Evolutionary conservation across 768 basidiomycete species (phyloP), one percentile per base, ranked within the genome.

Genomic region (Crassisporium funariophilum): DNA sequence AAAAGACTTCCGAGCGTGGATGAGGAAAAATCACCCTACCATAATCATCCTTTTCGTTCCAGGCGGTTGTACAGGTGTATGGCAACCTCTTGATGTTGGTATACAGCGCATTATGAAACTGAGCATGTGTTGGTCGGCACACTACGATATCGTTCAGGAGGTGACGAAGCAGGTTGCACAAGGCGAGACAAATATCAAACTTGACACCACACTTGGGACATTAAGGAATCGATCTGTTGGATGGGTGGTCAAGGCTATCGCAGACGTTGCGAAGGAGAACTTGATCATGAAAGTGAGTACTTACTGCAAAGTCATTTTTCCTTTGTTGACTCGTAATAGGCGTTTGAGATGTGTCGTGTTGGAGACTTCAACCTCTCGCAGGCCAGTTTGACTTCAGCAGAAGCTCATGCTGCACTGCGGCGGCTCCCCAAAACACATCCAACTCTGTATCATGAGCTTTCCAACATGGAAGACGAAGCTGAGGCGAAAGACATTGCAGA

Each of bases 11-110:
- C 49, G 61, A 3, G n/a, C 4, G 0, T 73, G 67, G 69, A 61
- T 75, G 58, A 49, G 49, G 29, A 35, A 40, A 9, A 55, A 52
- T 0, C 65, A 70, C 37, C 62, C 65, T 7, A 59, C 42, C 11
- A 67, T 70, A 34, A 61, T 66, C 22, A 3, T 71, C 2, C 17
- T 41, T 4, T 71, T 53, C 39, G 52, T 71, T 27, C 70, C 68
- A 1, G 71, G 58, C 13, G 57, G 62, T 4, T 66, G 64, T 36
- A 72, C 67, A 0, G 63, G 67, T 1, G 24, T 66, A 4, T 50
- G 46, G 23, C 60, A 63, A 50, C 66, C 66, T 4, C 60, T 46
- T 5, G 63, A 71, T 43, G 63, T 70, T 10, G 68, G 60, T 0
- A 59, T 71, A 16, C 72, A 74, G 46, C 49, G 64, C 2, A 43